Base-by-base conservation (phyloP, 2,329 filamentous ascomycete species). In the Scolecobasidium constrictum region DNA sequence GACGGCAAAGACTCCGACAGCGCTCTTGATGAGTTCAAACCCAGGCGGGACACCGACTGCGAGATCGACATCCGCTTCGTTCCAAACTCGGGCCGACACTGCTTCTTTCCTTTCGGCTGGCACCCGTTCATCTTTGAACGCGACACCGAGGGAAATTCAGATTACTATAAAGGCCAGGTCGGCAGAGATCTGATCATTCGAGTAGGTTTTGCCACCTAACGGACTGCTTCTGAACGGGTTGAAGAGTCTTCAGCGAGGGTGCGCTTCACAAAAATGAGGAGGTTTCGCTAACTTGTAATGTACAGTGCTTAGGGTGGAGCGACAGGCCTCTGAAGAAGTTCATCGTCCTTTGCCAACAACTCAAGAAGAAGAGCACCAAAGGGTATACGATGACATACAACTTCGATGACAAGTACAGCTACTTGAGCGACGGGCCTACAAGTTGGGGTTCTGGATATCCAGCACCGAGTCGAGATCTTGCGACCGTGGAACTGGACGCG, bases 401-500 rank as follows among this genome's bases (percentile, higher is more conserved):
- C 9, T 31, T 9, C 26, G 15, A 31, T 15, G 15, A 15, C 9
- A 31, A 9, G 26, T 9, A 9, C 26, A 31, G 9, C 26, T 31
- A 31, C 15, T 15, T 9, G 26, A 36, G 34, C 34, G 11, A 17
- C 16, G 16, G 16, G 9, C 34, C 34, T 17, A 13, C 34, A 11
- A 18, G 17, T 13, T 36, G 34, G 34, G 34, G 17, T 7, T 7
- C 11, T 7, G 7, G 9, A 9, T 19, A 12, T 13, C 11, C 33
- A 7, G 11, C 26, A n/a, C 39, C 44, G 5, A n/a, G 4, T 15
- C 38, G 44, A 12, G 19, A 17, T 31, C 33, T 46, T 2, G 21
- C 16, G 16, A 44, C 44, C 3, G 28, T 46, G 9, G 35, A 31
- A 7, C 23, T 46, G 21, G 44, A 46, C 9, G 16, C 23, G 17